Evolutionary conservation across 257 asterid species (phyloP).

Genomic region (Rauvolfia tetraphylla): DNA sequence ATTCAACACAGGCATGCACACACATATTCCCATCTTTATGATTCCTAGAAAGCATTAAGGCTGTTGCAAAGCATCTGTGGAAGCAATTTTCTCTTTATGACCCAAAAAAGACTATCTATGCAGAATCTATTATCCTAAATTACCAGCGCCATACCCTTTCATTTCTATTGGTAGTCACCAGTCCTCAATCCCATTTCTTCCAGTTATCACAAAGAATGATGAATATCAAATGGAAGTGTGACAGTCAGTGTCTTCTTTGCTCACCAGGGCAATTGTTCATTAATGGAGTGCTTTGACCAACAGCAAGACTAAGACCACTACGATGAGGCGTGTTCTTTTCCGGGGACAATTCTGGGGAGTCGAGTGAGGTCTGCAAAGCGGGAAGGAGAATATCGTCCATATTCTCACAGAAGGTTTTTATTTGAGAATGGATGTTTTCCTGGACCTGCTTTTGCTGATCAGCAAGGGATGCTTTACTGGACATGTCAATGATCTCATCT

Average conservation of each 20-base stretch:
- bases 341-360: conserved; percentile 28
- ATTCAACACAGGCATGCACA: no score
- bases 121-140: neutral
- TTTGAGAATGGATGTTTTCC: conserved; percentile 77
- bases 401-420: conserved; percentile 40
- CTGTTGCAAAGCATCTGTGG: no score
- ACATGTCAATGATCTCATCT: conserved; percentile 80
- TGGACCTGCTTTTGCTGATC: conserved; percentile 79
- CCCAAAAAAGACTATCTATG: neutral
- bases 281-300: conserved; percentile 41
- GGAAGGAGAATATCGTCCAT: conserved; percentile 56
- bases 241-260: conserved; percentile 12
- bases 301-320: conserved; percentile 76
- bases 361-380: conserved; percentile 28
- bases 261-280: conserved; percentile 40
- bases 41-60: no score
- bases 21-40: no score
- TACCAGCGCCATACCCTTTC: neutral
- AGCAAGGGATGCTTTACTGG: conserved; percentile 52
- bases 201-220: neutral
- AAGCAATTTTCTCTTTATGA: no score
- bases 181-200: neutral
- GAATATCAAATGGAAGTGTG: neutral
- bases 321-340: conserved; percentile 27
- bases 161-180: neutral